Conservation (phyloP, 164 flowering plant genomes). For the Chimonanthus praecox region DNA sequence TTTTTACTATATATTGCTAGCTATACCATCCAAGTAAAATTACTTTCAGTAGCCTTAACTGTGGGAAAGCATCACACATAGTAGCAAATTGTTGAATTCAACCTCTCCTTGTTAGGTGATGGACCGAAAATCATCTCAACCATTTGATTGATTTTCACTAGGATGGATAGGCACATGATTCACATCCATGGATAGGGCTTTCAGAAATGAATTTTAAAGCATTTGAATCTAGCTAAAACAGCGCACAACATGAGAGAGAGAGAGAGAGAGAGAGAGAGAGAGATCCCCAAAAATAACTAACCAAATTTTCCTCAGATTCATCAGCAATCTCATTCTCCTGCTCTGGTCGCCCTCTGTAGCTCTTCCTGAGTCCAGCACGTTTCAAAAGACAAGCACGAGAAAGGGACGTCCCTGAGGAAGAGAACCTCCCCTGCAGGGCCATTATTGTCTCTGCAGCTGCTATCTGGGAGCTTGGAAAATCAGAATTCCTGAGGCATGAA, state of each 20-base stretch:
- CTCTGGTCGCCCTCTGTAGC: constrained; percentile 33
- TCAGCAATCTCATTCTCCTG: constrained; percentile 22
- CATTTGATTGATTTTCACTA: too few species aligned
- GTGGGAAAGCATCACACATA: too few species aligned
- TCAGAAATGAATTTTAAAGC: too few species aligned
- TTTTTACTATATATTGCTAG: too few species aligned
- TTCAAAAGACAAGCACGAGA: constrained; percentile 53
- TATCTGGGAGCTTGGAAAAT: constrained; percentile 49
- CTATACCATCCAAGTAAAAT: too few species aligned
- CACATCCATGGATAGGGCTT: background rate
- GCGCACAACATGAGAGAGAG: background rate
- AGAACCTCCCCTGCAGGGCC: constrained; percentile 69
- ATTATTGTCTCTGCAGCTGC: constrained; percentile 68
- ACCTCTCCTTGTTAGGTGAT: too few species aligned
- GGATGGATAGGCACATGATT: background rate
- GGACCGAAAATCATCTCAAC: too few species aligned
- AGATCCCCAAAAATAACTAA: constrained; percentile 17
- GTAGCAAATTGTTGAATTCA: too few species aligned
- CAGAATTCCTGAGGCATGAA: constrained; percentile 57
- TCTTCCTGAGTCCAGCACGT: constrained; percentile 54
- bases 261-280: background rate
- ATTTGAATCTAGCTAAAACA: background rate
- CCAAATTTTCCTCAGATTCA: constrained; percentile 36
- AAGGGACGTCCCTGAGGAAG: constrained; percentile 61
- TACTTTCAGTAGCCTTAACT: too few species aligned